A percentile compares a stretch with the other conserved stretches of the same genome.
phyloP scores from a whole-genome alignment of 2,329 filamentous ascomycete species.

The Xylariaceae sp. region DNA sequence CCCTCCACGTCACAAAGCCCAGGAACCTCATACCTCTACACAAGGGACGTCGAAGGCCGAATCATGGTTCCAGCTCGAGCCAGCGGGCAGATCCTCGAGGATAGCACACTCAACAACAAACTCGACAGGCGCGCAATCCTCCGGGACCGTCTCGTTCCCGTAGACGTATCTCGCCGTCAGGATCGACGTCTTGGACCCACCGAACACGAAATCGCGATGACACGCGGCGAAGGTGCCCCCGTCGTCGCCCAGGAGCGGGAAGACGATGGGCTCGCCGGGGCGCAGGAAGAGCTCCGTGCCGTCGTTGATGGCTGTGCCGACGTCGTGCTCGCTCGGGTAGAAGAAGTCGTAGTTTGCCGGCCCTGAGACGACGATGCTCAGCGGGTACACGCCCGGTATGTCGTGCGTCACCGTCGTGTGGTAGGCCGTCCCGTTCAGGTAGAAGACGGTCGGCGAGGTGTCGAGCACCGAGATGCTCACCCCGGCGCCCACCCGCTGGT shows the following conservation, averaged over 20 bases:
- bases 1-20: too few species aligned
- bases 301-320: too few species aligned
- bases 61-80: constrained; percentile 18
- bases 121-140: constrained; percentile 18
- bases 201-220: too few species aligned
- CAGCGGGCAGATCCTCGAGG: constrained; percentile 9
- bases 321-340: constrained; percentile 21
- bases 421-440: too few species aligned
- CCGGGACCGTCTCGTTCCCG: constrained; percentile 12
- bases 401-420: constrained; percentile 14
- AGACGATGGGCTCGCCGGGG: too few species aligned
- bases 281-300: too few species aligned
- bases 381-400: constrained; percentile 13
- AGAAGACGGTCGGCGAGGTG: background rate
- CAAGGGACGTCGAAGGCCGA: constrained; percentile 18
- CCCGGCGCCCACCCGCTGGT: constrained; percentile 4
- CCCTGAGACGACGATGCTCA: background rate
- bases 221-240: too few species aligned
- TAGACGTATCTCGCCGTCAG: constrained; percentile 14
- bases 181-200: too few species aligned
- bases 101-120: constrained; percentile 19
- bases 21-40: background rate
- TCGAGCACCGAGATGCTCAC: background rate
- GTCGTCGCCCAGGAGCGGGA: too few species aligned
- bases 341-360: background rate